Conservation (phyloP, 768 basidiomycete species). For the Hebeloma cylindrosporum region DNA sequence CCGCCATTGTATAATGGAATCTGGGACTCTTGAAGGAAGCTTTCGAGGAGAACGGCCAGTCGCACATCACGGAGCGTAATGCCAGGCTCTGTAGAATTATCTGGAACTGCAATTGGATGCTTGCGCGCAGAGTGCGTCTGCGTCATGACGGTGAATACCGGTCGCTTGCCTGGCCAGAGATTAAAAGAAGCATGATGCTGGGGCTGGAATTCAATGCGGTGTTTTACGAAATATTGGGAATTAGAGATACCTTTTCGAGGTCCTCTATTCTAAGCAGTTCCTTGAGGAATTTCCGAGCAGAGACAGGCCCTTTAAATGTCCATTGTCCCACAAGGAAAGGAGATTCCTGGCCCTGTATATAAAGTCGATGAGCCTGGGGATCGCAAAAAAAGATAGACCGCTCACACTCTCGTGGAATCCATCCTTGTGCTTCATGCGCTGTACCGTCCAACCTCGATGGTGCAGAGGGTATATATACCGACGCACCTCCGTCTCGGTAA, state of each 20-base stretch:
- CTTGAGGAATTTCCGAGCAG: constrained; percentile 20
- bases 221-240: neutral
- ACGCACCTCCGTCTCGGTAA: constrained; percentile 32
- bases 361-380: neutral
- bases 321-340: constrained; percentile 20
- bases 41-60: constrained; percentile 45
- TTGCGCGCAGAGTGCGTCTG: constrained; percentile 27
- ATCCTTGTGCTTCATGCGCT: constrained; percentile 2
- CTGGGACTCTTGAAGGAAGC: constrained; percentile 1
- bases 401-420: constrained; percentile 7
- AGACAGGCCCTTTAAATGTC: constrained; percentile 18
- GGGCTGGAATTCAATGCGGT: neutral
- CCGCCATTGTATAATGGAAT: neutral
- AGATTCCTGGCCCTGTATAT: constrained; percentile 10
- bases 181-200: constrained; percentile 27
- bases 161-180: constrained; percentile 12
- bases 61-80: constrained; percentile 54
- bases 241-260: constrained; percentile 18
- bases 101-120: neutral
- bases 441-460: constrained; percentile 26
- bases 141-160: constrained; percentile 17
- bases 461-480: constrained; percentile 37
- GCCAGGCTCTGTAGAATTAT: constrained; percentile 29
- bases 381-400: neutral
- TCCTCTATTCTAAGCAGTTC: constrained; percentile 18